Conservation (phyloP, 2,329 filamentous ascomycete genomes). For the Corniculantispora saksenae region DNA sequence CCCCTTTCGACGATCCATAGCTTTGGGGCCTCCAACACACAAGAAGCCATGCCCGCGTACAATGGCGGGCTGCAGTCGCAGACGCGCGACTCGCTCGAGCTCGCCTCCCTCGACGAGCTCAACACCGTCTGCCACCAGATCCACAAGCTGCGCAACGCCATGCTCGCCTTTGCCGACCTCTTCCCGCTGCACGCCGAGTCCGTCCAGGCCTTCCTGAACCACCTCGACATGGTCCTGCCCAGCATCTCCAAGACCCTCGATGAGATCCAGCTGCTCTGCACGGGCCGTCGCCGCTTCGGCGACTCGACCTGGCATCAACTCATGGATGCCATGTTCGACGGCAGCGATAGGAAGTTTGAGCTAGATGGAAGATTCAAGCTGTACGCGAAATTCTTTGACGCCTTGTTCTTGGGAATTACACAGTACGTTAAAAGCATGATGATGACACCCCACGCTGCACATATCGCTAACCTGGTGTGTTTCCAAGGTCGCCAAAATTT, state of each 20-base stretch:
- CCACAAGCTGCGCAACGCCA: neutral
- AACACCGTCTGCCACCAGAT: neutral
- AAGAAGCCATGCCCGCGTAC: slow-evolving; percentile 16
- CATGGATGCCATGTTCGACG: neutral
- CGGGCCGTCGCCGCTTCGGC: neutral
- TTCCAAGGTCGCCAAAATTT: slow-evolving; percentile 45
- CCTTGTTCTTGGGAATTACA: neutral
- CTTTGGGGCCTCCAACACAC: neutral
- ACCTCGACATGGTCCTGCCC: slow-evolving; percentile 13
- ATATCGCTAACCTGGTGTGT: slow-evolving; percentile 24
- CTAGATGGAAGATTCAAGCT: neutral
- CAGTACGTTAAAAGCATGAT: neutral
- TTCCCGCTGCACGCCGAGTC: slow-evolving; percentile 7
- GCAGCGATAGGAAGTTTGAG: neutral
- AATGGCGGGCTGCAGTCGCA: slow-evolving; percentile 41
- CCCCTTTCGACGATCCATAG: neutral
- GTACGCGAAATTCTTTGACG: slow-evolving; percentile 10
- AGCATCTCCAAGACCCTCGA: slow-evolving; percentile 5
- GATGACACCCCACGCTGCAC: slow-evolving; percentile 28
- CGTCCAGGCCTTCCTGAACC: slow-evolving; percentile 1
- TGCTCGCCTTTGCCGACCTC: slow-evolving; percentile 16
- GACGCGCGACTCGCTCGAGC: slow-evolving; percentile 88
- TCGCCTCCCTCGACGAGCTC: slow-evolving; percentile 52
- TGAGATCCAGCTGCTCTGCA: neutral
- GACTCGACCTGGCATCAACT: slow-evolving; percentile 7